A percentile compares a stretch with the other conserved stretches of the same genome.
These are phyloP conservation scores for Jacaranda copaia DNA, from an alignment of 257 asterid genomes.

Conservation along the genomic window DNA sequence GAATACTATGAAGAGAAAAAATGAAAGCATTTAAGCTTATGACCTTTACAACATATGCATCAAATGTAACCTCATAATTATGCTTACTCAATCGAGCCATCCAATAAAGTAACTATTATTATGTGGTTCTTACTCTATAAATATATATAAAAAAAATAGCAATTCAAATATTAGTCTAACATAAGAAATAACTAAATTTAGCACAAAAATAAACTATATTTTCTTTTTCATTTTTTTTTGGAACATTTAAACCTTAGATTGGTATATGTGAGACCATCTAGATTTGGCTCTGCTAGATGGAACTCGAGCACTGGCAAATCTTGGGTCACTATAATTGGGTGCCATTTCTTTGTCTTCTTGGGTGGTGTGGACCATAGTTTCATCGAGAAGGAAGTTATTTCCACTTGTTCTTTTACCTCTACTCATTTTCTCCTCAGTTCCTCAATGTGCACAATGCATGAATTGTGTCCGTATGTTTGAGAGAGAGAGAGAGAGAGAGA, in stretches of 20 bases:
- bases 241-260: constrained; percentile 34
- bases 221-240: not conserved
- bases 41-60: not conserved
- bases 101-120: constrained; percentile 22
- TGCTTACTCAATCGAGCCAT: constrained; percentile 48
- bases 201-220: too few relatives aligned
- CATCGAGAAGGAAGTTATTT: constrained; percentile 18
- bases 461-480: too few relatives aligned
- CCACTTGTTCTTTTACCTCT: constrained; percentile 30
- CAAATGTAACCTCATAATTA: not conserved
- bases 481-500: not conserved
- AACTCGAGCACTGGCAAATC: too few relatives aligned
- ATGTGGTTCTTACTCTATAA: constrained; percentile 19
- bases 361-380: constrained; percentile 6
- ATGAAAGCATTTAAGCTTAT: not conserved
- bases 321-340: too few relatives aligned
- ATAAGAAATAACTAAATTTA: not conserved
- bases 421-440: constrained; percentile 10
- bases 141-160: not conserved
- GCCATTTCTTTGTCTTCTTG: constrained; percentile 28
- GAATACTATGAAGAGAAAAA: not conserved
- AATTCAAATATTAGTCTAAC: not conserved
- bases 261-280: constrained; percentile 44
- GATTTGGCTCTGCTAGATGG: too few relatives aligned
- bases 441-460: not conserved